A percentile compares a stretch with the other conserved stretches of the same genome.
These are phyloP conservation scores for Candida maris DNA, from an alignment of 805 yeast species.

Conservation along the genomic window DNA sequence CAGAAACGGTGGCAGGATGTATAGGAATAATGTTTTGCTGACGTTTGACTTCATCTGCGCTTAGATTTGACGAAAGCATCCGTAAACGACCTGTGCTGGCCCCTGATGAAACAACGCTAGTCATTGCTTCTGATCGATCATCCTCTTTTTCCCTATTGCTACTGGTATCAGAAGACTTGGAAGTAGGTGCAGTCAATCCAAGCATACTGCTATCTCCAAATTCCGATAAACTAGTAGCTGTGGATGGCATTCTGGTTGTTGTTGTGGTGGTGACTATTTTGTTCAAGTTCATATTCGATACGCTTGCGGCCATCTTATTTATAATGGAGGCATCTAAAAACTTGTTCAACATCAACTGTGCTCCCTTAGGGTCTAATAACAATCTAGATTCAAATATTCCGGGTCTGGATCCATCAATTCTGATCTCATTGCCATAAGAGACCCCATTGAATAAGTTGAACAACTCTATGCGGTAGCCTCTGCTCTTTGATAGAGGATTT, in stretches of 20 bases:
- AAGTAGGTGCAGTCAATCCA: neutral
- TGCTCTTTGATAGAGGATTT: conserved; percentile 34
- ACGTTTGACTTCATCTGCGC: neutral
- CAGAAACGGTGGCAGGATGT: neutral
- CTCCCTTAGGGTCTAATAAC: conserved; percentile 47
- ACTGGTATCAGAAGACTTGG: neutral
- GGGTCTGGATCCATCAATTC: conserved; percentile 58
- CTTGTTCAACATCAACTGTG: conserved; percentile 41
- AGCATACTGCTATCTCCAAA: neutral
- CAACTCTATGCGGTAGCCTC: conserved; percentile 50
- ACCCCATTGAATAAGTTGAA: conserved; percentile 56
- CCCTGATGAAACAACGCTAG: neutral
- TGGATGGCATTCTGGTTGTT: conserved; percentile 12
- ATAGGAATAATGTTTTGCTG: neutral
- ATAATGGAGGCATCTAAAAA: conserved; percentile 36
- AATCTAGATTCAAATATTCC: conserved; percentile 59
- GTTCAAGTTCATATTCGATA: conserved; percentile 32
- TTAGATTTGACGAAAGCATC: neutral
- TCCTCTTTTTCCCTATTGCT: neutral
- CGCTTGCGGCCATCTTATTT: conserved; percentile 35
- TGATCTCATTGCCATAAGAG: conserved; percentile 42
- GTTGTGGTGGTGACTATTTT: conserved; percentile 25
- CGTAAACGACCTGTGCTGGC: neutral
- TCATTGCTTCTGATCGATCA: neutral
- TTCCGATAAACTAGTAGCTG: conserved; percentile 6